Evolutionary conservation across 139 green algal genomes (phyloP).

Genomic region (Tetradesmus obliquus): DNA sequence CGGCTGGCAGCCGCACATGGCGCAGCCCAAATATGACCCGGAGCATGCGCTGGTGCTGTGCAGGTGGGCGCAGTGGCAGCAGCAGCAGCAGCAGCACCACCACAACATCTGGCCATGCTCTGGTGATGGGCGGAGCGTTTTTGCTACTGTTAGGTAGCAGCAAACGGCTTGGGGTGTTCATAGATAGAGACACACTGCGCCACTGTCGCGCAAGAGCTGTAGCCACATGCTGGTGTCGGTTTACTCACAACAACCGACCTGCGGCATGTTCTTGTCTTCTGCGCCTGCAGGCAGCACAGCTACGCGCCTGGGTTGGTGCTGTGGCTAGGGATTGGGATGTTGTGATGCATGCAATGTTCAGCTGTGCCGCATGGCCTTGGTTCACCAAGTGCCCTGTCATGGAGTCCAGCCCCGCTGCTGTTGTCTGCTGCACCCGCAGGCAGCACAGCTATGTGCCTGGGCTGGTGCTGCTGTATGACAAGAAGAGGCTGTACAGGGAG

Average conservation of each 20-base stretch:
- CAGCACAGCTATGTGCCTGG: constrained; percentile 73
- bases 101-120: too few species aligned
- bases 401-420: too few species aligned
- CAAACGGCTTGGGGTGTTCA: too few species aligned
- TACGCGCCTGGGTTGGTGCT: constrained; percentile 85
- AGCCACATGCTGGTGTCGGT: too few species aligned
- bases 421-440: neutral
- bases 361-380: too few species aligned
- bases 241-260: too few species aligned
- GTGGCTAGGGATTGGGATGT: neutral
- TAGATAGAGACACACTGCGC: too few species aligned
- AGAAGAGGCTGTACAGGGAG: constrained; percentile 83
- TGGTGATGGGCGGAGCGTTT: too few species aligned
- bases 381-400: too few species aligned
- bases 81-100: neutral
- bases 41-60: constrained; percentile 94
- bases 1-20: constrained; percentile 82
- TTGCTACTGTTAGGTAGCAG: too few species aligned
- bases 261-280: neutral
- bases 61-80: constrained; percentile 55
- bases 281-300: constrained; percentile 33
- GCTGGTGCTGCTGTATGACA: constrained; percentile 93
- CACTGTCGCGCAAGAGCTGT: too few species aligned
- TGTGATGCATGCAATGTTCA: too few species aligned
- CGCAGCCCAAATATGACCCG: constrained; percentile 80